Base-by-base conservation (phyloP, 1,284 basidiomycete species). In the Cryptococcus sp. region DNA sequence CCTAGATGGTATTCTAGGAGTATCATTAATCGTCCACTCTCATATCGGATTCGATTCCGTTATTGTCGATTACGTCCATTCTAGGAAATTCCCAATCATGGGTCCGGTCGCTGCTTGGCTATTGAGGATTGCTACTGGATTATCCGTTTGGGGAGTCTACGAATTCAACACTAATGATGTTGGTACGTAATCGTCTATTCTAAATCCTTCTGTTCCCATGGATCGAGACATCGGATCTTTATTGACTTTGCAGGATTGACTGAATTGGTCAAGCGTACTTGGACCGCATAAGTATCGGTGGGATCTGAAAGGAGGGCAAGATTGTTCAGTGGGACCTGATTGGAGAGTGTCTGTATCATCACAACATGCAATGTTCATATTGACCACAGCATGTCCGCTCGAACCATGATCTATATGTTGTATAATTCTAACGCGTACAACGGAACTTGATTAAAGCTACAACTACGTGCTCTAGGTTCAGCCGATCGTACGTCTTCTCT, bases 141-240 rank as follows among this genome's bases (percentile, higher is more conserved):
- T 84, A n/a, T 85, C 87, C 14, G 81, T 96, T 50, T 85, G 90
- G 60, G 94, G 96, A 39, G 81, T 98, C 4, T 98, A 97, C 78
- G 87, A 93, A 75, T 96, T 96, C 80, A 94, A 96, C 80, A 96
- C 92, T 41, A 90, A 93, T 73, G 94, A 98, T 70, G 85, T 98
- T 66, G 93, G 93, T 91, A 60, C 61, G 84, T 78, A 19, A 36
- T n/a, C n/a, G n/a, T n/a, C n/a, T n/a, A n/a, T n/a, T n/a, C n/a
- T n/a, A n/a, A n/a, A n/a, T n/a, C n/a, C n/a, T n/a, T n/a, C n/a
- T 36, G 34, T n/a, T 36, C 34, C 34, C 34, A 36, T n/a, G n/a
- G n/a, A n/a, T n/a, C n/a, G n/a, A n/a, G n/a, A n/a, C n/a, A n/a
- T n/a, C n/a, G 10, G 34, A 10, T 36, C n/a, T 36, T 36, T 36